These are phyloP conservation scores for Microcyclosporella mali DNA, from an alignment of 2,329 filamentous ascomycete genomes.

Conservation along the genomic window DNA sequence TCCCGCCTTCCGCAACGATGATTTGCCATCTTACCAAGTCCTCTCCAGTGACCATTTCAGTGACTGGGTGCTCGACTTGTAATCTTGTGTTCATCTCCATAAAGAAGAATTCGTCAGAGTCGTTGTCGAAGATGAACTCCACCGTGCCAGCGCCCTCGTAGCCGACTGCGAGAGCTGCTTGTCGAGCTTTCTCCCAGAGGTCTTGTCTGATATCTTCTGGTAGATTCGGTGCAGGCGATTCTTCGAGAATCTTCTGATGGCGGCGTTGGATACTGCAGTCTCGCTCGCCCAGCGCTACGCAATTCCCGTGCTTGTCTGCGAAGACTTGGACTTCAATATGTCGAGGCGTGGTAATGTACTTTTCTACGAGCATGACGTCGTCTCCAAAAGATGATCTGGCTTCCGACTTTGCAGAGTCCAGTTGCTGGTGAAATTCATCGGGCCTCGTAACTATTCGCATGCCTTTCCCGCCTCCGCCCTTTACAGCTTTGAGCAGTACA, in stretches of 20 bases:
- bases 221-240: constrained; percentile 59
- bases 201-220: constrained; percentile 55
- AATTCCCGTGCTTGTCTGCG: constrained; percentile 59
- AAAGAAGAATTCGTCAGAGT: constrained; percentile 60
- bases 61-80: constrained; percentile 96
- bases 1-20: constrained; percentile 68
- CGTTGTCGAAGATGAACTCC: constrained; percentile 65
- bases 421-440: constrained; percentile 54
- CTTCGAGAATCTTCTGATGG: constrained; percentile 62
- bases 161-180: constrained; percentile 56
- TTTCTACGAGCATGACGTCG: constrained; percentile 61
- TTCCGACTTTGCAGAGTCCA: constrained; percentile 59
- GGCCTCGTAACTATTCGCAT: constrained; percentile 58
- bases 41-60: constrained; percentile 67
- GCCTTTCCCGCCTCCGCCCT: constrained; percentile 61
- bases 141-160: constrained; percentile 63
- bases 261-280: constrained; percentile 61
- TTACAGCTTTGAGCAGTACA: constrained; percentile 60
- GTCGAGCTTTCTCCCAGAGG: constrained; percentile 59
- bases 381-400: constrained; percentile 59
- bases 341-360: constrained; percentile 60
- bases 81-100: constrained; percentile 75
- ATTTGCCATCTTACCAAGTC: constrained; percentile 96
- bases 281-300: constrained; percentile 57
- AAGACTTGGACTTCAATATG: constrained; percentile 65